Base-by-base conservation (phyloP, 2,329 filamentous ascomycete genomes). In the Bretziella fagacearum region DNA sequence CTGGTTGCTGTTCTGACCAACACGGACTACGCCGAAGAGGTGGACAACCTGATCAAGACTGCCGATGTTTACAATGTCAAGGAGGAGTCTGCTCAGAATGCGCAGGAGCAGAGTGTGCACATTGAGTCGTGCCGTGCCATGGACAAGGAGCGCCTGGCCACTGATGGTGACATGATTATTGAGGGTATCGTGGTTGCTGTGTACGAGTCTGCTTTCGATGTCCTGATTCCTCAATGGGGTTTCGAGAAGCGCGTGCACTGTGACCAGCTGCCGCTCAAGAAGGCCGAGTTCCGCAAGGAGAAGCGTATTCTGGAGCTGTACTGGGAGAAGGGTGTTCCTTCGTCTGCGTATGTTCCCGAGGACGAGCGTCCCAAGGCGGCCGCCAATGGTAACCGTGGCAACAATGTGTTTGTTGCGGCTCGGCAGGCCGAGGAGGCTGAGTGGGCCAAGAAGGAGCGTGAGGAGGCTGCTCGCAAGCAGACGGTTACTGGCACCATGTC, bases 161-260 rank as follows among this genome's bases (percentile, higher is more conserved):
- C 78, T 55, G 86, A 89, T 53, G 86, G 85, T 41, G 91, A 98
- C 54, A 74, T 98, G 46, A 86, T 98, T 60, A 86, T 82, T 56
- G 89, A 96, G 61, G 91, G 91, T 55, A 89, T 98, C 56, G 86
- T 98, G 42, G 73, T 98, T 48, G 94, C 85, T 59, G 91, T 98
- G 26, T 98, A 98, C 63, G 91, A 98, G 65, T 96, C 91, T 23
- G 91, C 91, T 17, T 98, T 98, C 60, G 91, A 98, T 62, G 85
- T 98, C 36, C 73, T 98, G 53, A 96, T 98, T 60, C 91, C 91
- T 4, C 87, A 98, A 60, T 98, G 86, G 70, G 91, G 91, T 54
- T 96, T 98, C 55, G 91, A 98, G 70, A 98, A 98, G 77, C 84
- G 91, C 54, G 91, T 98, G 45, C 91, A 98, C 65, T 98, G 91